Evolutionary conservation across 2,329 filamentous ascomycete species (phyloP).

Genomic region (Pseudocercospora ulei): DNA sequence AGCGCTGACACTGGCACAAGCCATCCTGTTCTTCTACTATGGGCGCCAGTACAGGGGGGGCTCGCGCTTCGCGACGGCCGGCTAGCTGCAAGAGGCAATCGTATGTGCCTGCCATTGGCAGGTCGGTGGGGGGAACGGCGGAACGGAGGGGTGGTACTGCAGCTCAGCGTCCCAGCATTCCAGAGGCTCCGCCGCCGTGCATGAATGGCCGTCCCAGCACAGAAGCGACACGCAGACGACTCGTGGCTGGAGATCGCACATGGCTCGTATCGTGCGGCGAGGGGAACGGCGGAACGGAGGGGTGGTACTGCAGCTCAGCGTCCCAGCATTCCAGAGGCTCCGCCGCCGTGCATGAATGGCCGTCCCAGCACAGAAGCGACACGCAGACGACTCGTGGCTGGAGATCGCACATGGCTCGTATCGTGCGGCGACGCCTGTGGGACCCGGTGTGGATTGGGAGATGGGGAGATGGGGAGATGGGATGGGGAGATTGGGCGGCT

Average conservation of each 20-base stretch:
- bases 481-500: too few species aligned
- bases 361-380: constrained; percentile 10
- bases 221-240: constrained; percentile 7
- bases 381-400: constrained; percentile 11
- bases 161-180: constrained; percentile 20
- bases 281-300: constrained; percentile 16
- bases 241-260: constrained; percentile 15
- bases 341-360: constrained; percentile 10
- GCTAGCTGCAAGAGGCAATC: constrained; percentile 23
- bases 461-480: too few species aligned
- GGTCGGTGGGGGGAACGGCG: constrained; percentile 16
- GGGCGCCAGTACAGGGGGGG: constrained; percentile 43
- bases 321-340: constrained; percentile 20
- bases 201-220: constrained; percentile 10
- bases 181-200: constrained; percentile 15
- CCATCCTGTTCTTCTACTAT: constrained; percentile 44
- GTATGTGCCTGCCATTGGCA: constrained; percentile 20
- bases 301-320: constrained; percentile 18
- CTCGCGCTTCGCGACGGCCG: constrained; percentile 40
- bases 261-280: constrained; percentile 17
- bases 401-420: constrained; percentile 19
- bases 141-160: constrained; percentile 15
- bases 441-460: not conserved
- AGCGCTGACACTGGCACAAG: constrained; percentile 24
- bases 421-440: constrained; percentile 11